phyloP scores from a whole-genome alignment of 495 filamentous ascomycete species.

The Penicillium cosmopolitanum region DNA sequence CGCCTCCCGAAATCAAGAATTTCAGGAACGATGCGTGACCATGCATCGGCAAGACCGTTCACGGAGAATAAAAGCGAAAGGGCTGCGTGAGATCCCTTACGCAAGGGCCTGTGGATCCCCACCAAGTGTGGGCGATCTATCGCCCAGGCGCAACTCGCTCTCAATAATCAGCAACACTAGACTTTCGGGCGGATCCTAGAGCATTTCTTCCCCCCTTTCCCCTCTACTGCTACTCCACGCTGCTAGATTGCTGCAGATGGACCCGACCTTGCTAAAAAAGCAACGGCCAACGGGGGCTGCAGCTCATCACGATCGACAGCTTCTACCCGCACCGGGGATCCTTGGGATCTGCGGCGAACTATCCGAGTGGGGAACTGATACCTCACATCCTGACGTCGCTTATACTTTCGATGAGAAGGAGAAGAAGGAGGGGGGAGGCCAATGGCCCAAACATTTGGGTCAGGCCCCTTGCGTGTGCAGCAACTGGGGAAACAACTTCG shows the following conservation, averaged over 20 bases:
- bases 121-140: constrained; percentile 3
- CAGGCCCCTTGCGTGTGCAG: constrained; percentile 16
- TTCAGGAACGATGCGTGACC: constrained; percentile 1
- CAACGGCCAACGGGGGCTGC: constrained; percentile 9
- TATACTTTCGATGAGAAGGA: constrained; percentile 10
- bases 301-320: constrained; percentile 23
- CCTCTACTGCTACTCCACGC: background rate
- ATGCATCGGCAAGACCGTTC: constrained; percentile 1
- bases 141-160: background rate
- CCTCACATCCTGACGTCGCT: constrained; percentile 28
- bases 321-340: constrained; percentile 25
- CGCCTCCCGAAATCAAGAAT: background rate
- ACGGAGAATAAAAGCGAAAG: constrained; percentile 11
- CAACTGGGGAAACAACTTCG: constrained; percentile 2
- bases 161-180: constrained; percentile 6
- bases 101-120: constrained; percentile 17
- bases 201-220: background rate
- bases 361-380: constrained; percentile 17
- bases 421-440: constrained; percentile 3
- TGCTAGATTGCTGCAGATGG: background rate
- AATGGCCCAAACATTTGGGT: constrained; percentile 11
- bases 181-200: background rate
- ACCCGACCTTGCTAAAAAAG: background rate
- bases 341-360: constrained; percentile 25
- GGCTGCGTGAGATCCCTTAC: constrained; percentile 2